phyloP scores from a whole-genome alignment of 805 yeast genomes.

The Saccharomycopsis amapae region DNA sequence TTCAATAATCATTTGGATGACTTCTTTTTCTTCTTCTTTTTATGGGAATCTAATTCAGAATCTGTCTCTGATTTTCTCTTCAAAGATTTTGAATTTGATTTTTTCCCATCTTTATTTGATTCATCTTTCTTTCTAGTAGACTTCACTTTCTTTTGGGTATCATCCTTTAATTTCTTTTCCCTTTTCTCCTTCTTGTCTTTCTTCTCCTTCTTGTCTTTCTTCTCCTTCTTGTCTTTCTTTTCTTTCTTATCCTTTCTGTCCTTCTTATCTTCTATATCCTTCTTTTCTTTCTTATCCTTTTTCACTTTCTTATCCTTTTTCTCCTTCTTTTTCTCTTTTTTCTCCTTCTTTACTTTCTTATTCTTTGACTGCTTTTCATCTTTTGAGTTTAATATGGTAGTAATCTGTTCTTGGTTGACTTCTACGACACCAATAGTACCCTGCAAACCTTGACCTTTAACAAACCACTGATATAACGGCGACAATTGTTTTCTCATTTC shows the following conservation, averaged over 20 bases:
- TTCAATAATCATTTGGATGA: too few species aligned
- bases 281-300: constrained; percentile 15
- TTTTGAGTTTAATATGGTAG: constrained; percentile 7
- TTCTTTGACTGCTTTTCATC: constrained; percentile 23
- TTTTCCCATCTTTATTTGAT: background rate
- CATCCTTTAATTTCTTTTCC: background rate
- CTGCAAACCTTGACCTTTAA: constrained; percentile 73
- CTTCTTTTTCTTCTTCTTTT: too few species aligned
- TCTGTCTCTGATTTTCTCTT: too few species aligned
- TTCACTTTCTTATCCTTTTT: constrained; percentile 5
- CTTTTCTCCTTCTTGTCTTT: constrained; percentile 1
- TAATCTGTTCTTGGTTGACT: too few species aligned
- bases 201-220: background rate
- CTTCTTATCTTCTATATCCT: background rate
- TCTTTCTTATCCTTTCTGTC: constrained; percentile 1
- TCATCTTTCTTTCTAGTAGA: background rate
- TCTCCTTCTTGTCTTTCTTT: background rate
- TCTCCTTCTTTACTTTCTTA: constrained; percentile 23
- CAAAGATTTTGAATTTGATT: too few species aligned
- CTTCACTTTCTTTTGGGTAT: background rate
- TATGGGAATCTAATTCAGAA: too few species aligned
- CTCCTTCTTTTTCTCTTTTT: constrained; percentile 15
- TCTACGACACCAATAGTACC: constrained; percentile 61
- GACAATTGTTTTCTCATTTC: constrained; percentile 47
- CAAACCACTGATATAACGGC: constrained; percentile 81